Percentiles rank a stretch among this genome's conserved stretches.
phyloP scores from a whole-genome alignment of 768 basidiomycete species.

The Termitomyces sp. region DNA sequence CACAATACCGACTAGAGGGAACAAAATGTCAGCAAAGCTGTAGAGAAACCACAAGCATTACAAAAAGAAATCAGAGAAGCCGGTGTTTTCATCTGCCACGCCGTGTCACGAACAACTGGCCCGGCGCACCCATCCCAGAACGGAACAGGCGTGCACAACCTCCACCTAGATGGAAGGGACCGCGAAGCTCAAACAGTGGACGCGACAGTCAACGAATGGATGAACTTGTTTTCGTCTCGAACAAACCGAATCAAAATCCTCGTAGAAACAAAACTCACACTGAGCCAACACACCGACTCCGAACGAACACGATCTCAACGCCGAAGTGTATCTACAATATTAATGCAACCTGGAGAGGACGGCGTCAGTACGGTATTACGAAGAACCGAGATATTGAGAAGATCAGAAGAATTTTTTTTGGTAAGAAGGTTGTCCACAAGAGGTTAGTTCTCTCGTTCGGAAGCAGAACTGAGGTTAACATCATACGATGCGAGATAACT shows the following conservation, averaged over 20 bases:
- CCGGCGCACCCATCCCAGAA: constrained; percentile 45
- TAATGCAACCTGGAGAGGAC: constrained; percentile 1
- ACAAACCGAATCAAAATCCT: background rate
- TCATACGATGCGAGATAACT: constrained; percentile 3
- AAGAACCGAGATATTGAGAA: constrained; percentile 10
- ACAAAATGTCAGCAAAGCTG: background rate
- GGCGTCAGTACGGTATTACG: constrained; percentile 16
- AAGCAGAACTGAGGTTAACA: constrained; percentile 56
- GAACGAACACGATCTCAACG: background rate
- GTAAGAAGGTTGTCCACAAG: constrained; percentile 65
- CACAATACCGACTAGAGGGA: background rate
- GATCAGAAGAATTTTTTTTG: constrained; percentile 57
- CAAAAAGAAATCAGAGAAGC: constrained; percentile 54
- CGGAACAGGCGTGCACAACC: constrained; percentile 36
- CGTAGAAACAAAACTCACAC: constrained; percentile 17
- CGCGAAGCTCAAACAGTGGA: constrained; percentile 24
- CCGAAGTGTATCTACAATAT: background rate
- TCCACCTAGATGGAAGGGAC: constrained; percentile 30
- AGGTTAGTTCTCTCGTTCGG: constrained; percentile 70
- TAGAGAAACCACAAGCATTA: background rate
- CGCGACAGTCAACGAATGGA: constrained; percentile 75
- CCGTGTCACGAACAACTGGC: constrained; percentile 22
- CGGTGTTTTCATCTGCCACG: constrained; percentile 53
- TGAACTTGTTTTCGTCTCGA: constrained; percentile 74
- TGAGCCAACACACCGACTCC: background rate